A percentile compares a stretch with the other conserved stretches of the same genome.
Evolutionary conservation across 2,329 filamentous ascomycete genomes (phyloP).

Genomic region (Penicillium sp.): DNA sequence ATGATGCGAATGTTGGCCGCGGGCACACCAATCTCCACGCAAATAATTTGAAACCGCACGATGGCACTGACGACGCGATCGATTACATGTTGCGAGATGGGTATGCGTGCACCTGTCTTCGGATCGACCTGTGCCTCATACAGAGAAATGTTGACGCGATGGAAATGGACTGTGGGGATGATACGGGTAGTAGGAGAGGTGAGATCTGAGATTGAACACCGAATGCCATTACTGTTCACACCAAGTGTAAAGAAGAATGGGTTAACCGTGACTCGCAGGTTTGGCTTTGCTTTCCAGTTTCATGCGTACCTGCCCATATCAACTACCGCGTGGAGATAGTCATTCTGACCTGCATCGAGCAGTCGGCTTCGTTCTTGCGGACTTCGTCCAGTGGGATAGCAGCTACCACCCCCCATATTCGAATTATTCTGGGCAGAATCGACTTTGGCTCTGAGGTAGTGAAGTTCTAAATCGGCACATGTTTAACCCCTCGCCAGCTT

Average conservation of each 20-base stretch:
- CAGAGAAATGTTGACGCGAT: slow-evolving; percentile 72
- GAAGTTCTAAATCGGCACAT: too few species aligned
- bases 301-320: slow-evolving; percentile 35
- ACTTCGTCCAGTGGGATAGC: not conserved
- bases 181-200: slow-evolving; percentile 65
- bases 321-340: slow-evolving; percentile 27
- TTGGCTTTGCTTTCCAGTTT: not conserved
- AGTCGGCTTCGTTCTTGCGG: not conserved
- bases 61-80: slow-evolving; percentile 59
- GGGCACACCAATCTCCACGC: slow-evolving; percentile 61
- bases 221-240: slow-evolving; percentile 68
- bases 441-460: too few species aligned
- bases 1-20: slow-evolving; percentile 61
- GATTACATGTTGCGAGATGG: slow-evolving; percentile 57
- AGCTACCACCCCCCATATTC: slow-evolving; percentile 6
- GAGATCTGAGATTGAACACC: slow-evolving; percentile 79
- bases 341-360: slow-evolving; percentile 4
- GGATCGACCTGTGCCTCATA: slow-evolving; percentile 63
- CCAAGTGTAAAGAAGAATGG: not conserved
- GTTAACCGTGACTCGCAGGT: not conserved
- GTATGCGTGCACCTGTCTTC: slow-evolving; percentile 37
- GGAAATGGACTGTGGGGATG: slow-evolving; percentile 68
- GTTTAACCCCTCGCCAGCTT: too few species aligned
- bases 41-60: slow-evolving; percentile 64
- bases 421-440: too few species aligned